These are phyloP conservation scores for Phlegmacium glaucopus DNA, from an alignment of 768 basidiomycete genomes.

Conservation along the genomic window DNA sequence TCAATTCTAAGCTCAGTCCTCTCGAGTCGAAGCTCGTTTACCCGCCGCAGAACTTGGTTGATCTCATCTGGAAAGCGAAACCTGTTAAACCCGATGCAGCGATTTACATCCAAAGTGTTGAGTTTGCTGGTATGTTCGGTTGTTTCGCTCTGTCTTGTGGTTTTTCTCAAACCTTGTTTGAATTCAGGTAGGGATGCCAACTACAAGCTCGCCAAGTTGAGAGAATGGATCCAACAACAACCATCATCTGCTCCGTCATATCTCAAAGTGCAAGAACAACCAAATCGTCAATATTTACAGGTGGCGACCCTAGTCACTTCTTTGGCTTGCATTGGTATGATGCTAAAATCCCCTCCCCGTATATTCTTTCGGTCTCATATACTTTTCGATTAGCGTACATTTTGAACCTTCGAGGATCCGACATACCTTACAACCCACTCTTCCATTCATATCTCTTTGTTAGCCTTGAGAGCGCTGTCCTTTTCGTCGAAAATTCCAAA, in stretches of 20 bases:
- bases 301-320: constrained; percentile 66
- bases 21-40: constrained; percentile 69
- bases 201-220: constrained; percentile 67
- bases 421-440: constrained; percentile 90
- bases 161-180: background rate
- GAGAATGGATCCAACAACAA: constrained; percentile 65
- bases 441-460: constrained; percentile 88
- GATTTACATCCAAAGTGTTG: constrained; percentile 64
- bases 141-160: background rate
- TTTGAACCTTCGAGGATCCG: constrained; percentile 85
- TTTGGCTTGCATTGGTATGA: constrained; percentile 70
- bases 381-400: constrained; percentile 59
- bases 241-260: constrained; percentile 59
- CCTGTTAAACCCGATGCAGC: constrained; percentile 64
- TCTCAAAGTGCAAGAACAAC: constrained; percentile 50
- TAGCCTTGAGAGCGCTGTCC: constrained; percentile 50
- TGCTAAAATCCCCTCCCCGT: too few relatives aligned
- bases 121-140: constrained; percentile 54
- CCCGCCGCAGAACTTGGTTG: constrained; percentile 81
- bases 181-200: constrained; percentile 51
- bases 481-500: constrained; percentile 77
- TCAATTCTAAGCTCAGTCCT: constrained; percentile 52
- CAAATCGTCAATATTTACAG: constrained; percentile 60
- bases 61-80: constrained; percentile 78
- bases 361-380: background rate